These are phyloP conservation scores for Monilinia aucupariae DNA, from an alignment of 2,329 filamentous ascomycete genomes.

Conservation along the genomic window DNA sequence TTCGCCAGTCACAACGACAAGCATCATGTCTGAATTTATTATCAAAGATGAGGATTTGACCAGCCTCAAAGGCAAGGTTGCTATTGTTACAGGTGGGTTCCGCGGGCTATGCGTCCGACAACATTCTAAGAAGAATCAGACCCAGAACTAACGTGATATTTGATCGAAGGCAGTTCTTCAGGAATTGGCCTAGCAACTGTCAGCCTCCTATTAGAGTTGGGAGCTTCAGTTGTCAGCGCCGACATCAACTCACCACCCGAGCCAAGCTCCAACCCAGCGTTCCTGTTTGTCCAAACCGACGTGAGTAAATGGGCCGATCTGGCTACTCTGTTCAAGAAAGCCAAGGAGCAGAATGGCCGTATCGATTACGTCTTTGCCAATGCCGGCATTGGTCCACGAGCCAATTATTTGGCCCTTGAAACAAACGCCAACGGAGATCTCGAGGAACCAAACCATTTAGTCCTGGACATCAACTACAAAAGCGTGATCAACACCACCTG, in stretches of 20 bases:
- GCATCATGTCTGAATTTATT: constrained; percentile 41
- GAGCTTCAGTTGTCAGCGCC: constrained; percentile 50
- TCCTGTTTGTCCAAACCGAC: constrained; percentile 40
- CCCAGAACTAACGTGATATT: constrained; percentile 11
- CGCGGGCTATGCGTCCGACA: not conserved
- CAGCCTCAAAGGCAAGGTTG: constrained; percentile 44
- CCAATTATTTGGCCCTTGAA: constrained; percentile 44
- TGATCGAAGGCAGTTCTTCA: constrained; percentile 47
- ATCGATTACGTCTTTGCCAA: constrained; percentile 38
- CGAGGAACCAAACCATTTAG: constrained; percentile 40
- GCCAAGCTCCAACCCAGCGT: constrained; percentile 26
- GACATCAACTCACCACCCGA: constrained; percentile 45
- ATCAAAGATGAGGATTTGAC: constrained; percentile 43
- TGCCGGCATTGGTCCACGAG: constrained; percentile 47
- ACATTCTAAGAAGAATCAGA: not conserved
- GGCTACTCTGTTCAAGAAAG: constrained; percentile 45
- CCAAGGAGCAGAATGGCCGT: constrained; percentile 36
- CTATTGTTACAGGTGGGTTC: constrained; percentile 46
- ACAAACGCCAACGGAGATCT: constrained; percentile 46
- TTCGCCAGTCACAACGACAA: not conserved
- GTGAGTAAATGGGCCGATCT: constrained; percentile 44
- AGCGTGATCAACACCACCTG: constrained; percentile 46
- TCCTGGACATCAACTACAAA: constrained; percentile 47
- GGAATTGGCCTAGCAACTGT: constrained; percentile 56
- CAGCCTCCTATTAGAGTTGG: constrained; percentile 45